Base-by-base conservation (phyloP, 176 grass and related monocot genomes). In the Typha latifolia region DNA sequence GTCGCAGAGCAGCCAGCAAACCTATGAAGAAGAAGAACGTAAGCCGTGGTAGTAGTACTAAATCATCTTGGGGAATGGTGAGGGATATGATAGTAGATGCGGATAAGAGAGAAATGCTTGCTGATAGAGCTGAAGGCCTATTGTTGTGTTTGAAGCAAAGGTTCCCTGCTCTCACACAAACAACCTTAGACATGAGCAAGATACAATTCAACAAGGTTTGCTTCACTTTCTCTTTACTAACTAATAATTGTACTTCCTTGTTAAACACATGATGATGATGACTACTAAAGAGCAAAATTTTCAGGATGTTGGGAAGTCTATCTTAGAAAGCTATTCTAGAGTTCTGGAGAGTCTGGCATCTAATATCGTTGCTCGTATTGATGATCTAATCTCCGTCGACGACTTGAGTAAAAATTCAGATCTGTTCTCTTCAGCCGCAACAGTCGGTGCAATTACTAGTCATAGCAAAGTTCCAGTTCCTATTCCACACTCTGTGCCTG, bases 261-360 rank as follows among this genome's bases (percentile, higher is more conserved):
- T 0, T 16, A 10, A 67, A 71, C 24, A 26, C 24, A 26, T 26
- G 24, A 26, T 21, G 13, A 31, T 53, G 4, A 21, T 21, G 10
- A 14, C 51, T 53, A 34, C 67, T 79, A 21, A 72, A 0, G 37
- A 43, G 37, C 7, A 43, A 43, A 43, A 43, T 43, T 43, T 43
- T 69, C 73, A 99, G 95, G 95, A 99, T 47, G 86, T 99, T 12
- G 95, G 89, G 0, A 90, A 94, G 62, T 94, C 89, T n/a, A 94
- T 94, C 32, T 14, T 99, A 21, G 95, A 99, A 78, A 94, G 95
- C 23, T 94, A 99, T 14, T 99, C 89, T 18, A 90, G 95, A 68
- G 89, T 99, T 5, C 18, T 99, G 18, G 95, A 99, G 77, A 99
- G 95, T 61, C 75, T 99, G 34, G 86, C 95, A 13, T 99, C 84